phyloP scores from a whole-genome alignment of 768 basidiomycete genomes.

The Auriculariales sp. region DNA sequence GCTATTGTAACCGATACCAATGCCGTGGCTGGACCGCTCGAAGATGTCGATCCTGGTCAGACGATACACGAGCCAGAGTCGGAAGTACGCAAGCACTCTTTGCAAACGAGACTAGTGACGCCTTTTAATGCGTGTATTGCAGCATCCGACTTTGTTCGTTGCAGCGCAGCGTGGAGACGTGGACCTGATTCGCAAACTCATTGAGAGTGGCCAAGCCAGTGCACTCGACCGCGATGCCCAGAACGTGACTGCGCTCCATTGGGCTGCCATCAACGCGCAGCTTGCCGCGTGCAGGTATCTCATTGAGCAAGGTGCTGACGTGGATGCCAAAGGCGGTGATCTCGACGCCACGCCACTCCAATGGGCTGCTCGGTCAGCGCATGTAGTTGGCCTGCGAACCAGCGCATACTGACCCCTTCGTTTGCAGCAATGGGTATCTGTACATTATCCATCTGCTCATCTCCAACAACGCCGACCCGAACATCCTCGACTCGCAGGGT shows the following conservation, averaged over 20 bases:
- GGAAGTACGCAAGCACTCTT: constrained; percentile 2
- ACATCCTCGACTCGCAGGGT: constrained; percentile 80
- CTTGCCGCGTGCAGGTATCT: constrained; percentile 76
- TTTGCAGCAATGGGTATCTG: constrained; percentile 71
- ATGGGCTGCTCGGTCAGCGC: constrained; percentile 67
- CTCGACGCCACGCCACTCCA: constrained; percentile 89
- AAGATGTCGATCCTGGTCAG: constrained; percentile 1
- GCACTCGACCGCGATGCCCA: constrained; percentile 75
- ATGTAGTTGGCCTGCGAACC: not conserved
- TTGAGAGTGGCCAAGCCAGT: constrained; percentile 54
- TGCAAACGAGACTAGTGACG: not conserved
- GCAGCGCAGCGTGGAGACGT: constrained; percentile 85
- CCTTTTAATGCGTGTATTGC: not conserved
- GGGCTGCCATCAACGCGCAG: constrained; percentile 97
- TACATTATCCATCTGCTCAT: constrained; percentile 90
- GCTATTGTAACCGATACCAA: constrained; percentile 1
- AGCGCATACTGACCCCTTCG: not conserved
- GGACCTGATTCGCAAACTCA: constrained; percentile 40
- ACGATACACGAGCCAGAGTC: constrained; percentile 2
- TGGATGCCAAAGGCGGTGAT: constrained; percentile 90
- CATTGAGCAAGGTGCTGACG: constrained; percentile 84
- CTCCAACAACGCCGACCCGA: constrained; percentile 82
- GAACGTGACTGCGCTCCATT: constrained; percentile 91
- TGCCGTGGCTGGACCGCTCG: constrained; percentile 4
- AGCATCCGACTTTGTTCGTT: constrained; percentile 54